Conservation (phyloP, 2,329 filamentous ascomycete genomes). For the Exophiala bonariae region DNA sequence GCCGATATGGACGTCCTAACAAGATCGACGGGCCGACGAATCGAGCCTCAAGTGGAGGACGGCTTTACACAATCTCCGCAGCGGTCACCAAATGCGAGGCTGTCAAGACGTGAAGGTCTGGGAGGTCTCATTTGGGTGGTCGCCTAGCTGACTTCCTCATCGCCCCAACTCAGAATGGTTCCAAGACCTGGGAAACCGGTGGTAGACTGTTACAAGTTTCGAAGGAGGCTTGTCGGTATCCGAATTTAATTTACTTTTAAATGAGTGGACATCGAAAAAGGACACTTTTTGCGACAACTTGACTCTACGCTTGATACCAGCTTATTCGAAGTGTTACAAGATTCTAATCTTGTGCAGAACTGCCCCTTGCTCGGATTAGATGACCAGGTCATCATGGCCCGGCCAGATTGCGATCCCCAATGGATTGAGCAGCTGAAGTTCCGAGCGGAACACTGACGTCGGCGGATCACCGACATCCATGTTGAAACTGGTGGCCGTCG, state of each 20-base stretch:
- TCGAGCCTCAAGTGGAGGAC: too few relatives aligned
- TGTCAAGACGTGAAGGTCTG: too few relatives aligned
- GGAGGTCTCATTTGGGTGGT: too few relatives aligned
- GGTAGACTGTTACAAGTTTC: constrained; percentile 3
- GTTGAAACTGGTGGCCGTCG: too few relatives aligned
- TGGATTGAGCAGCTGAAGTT: constrained; percentile 4
- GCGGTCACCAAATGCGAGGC: too few relatives aligned
- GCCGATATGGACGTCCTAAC: too few relatives aligned
- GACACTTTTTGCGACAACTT: constrained; percentile 3
- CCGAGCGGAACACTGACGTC: not conserved
- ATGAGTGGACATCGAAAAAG: not conserved
- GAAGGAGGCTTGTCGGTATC: not conserved
- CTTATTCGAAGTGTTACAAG: constrained; percentile 6
- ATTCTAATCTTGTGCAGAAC: constrained; percentile 1
- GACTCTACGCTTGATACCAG: not conserved
- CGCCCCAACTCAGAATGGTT: too few relatives aligned
- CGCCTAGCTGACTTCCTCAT: too few relatives aligned
- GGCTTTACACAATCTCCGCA: too few relatives aligned
- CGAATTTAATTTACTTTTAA: not conserved
- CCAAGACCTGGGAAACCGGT: too few relatives aligned
- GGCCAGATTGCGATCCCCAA: constrained; percentile 1
- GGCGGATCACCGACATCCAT: too few relatives aligned
- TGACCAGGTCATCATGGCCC: constrained; percentile 1
- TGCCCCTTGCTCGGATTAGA: constrained; percentile 1
- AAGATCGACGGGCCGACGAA: too few relatives aligned